A percentile compares a stretch with the other conserved stretches of the same genome.
Conservation (phyloP, 305 asterid species). For the Andrographis paniculata region DNA sequence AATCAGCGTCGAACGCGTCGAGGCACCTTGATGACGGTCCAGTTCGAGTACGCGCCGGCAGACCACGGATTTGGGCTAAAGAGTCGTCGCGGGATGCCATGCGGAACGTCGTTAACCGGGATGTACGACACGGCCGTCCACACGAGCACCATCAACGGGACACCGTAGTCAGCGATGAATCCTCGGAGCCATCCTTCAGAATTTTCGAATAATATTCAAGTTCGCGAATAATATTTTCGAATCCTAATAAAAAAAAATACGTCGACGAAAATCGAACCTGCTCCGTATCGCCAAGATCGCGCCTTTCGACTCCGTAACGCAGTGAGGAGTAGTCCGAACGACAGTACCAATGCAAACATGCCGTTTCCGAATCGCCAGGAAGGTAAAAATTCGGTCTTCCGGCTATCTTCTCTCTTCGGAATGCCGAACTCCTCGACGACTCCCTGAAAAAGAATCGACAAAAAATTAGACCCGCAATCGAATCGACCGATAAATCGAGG, state of each 20-base stretch:
- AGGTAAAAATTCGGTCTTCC: slow-evolving; percentile 44
- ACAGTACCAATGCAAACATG: slow-evolving; percentile 88
- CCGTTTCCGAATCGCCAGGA: slow-evolving; percentile 97
- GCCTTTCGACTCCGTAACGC: slow-evolving; percentile 83
- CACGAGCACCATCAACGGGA: slow-evolving; percentile 84
- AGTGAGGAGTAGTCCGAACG: slow-evolving; percentile 86
- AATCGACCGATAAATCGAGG: too few species aligned
- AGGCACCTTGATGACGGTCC: slow-evolving; percentile 90
- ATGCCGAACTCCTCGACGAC: slow-evolving; percentile 84
- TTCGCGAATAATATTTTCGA: too few species aligned
- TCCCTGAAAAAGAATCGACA: slow-evolving; percentile 36
- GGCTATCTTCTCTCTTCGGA: slow-evolving; percentile 62
- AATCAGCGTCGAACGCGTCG: neutral
- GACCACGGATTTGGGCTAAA: slow-evolving; percentile 99
- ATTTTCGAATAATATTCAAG: too few species aligned
- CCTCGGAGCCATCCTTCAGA: slow-evolving; percentile 87
- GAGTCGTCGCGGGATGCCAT: slow-evolving; percentile 81
- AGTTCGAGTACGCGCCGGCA: slow-evolving; percentile 80
- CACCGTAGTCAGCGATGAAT: slow-evolving; percentile 91
- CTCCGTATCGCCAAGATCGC: slow-evolving; percentile 91
- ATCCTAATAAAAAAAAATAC: too few species aligned
- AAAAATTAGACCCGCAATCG: too few species aligned
- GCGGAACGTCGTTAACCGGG: slow-evolving; percentile 63
- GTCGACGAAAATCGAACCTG: too few species aligned
- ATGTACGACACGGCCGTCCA: slow-evolving; percentile 91